Percentiles rank a stretch among this genome's conserved stretches.
Conservation (phyloP, 1,284 basidiomycete genomes). For the Microstroma glucosiphilum region DNA sequence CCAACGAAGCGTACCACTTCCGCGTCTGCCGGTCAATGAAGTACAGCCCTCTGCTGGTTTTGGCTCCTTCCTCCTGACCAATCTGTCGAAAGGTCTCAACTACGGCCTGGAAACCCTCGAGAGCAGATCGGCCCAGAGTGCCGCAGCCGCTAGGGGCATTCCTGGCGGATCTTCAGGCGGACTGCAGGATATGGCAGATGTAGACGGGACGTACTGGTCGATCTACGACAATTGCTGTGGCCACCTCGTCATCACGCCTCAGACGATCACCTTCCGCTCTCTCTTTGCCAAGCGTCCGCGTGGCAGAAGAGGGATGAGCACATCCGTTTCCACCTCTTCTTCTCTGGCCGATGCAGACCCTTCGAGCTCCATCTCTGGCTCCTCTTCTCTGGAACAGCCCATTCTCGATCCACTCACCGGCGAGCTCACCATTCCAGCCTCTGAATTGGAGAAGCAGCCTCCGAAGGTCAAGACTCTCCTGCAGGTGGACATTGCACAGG, state of each 20-base stretch:
- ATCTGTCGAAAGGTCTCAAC: conserved; percentile 1
- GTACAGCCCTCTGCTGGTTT: background rate
- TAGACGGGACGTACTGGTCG: conserved; percentile 10
- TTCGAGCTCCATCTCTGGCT: too few relatives aligned
- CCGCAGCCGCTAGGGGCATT: background rate
- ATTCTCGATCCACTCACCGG: conserved; percentile 7
- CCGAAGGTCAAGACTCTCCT: conserved; percentile 1
- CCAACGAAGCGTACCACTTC: conserved; percentile 5
- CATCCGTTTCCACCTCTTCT: background rate
- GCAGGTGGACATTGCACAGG: background rate
- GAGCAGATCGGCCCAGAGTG: background rate
- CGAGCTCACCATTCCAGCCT: conserved; percentile 8
- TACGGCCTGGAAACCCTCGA: background rate
- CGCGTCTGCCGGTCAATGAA: background rate
- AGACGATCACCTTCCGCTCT: conserved; percentile 10
- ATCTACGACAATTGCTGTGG: conserved; percentile 11
- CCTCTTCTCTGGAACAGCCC: background rate
- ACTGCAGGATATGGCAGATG: conserved; percentile 4
- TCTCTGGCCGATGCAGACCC: background rate
- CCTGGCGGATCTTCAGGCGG: too few relatives aligned
- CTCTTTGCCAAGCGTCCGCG: conserved; percentile 10
- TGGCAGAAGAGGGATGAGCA: conserved; percentile 1
- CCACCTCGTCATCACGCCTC: conserved; percentile 12
- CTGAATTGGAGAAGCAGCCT: background rate
- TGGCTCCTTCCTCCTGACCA: background rate